Conservation (phyloP, 805 yeast genomes). For the Barnettozyma sp. region DNA sequence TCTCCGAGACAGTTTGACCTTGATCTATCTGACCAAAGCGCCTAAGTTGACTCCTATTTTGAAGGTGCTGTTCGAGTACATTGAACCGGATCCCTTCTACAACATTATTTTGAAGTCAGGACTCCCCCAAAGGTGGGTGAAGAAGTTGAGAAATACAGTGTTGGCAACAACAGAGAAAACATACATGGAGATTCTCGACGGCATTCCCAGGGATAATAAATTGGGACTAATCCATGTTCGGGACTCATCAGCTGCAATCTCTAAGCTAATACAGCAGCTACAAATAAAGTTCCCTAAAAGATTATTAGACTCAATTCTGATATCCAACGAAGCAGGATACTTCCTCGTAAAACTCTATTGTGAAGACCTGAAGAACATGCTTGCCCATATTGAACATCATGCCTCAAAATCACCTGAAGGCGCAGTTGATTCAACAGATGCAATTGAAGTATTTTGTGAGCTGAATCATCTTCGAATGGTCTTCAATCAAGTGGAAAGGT, state of each 20-base stretch:
- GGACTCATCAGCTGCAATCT: slow-evolving; percentile 47
- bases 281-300: slow-evolving; percentile 58
- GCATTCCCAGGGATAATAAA: slow-evolving; percentile 53
- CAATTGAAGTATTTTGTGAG: slow-evolving; percentile 48
- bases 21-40: slow-evolving; percentile 36
- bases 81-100: slow-evolving; percentile 43
- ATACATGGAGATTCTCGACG: slow-evolving; percentile 36
- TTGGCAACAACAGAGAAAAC: slow-evolving; percentile 36
- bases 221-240: slow-evolving; percentile 49
- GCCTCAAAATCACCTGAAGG: slow-evolving; percentile 23
- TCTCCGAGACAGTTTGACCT: slow-evolving; percentile 36
- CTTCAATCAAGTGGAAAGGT: slow-evolving; percentile 40
- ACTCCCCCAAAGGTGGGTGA: slow-evolving; percentile 38
- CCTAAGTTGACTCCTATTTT: slow-evolving; percentile 56
- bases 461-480: slow-evolving; percentile 48
- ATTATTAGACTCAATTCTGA: slow-evolving; percentile 49
- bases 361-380: slow-evolving; percentile 44
- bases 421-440: slow-evolving; percentile 44
- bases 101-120: slow-evolving; percentile 30
- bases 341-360: slow-evolving; percentile 47
- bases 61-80: slow-evolving; percentile 40
- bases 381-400: slow-evolving; percentile 42
- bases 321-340: slow-evolving; percentile 43
- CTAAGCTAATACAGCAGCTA: slow-evolving; percentile 40
- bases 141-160: slow-evolving; percentile 30